Percentiles rank a stretch among this genome's conserved stretches.
These are phyloP conservation scores for Aspergillus intermedius DNA, from an alignment of 2,329 filamentous ascomycete species.

Conservation along the genomic window DNA sequence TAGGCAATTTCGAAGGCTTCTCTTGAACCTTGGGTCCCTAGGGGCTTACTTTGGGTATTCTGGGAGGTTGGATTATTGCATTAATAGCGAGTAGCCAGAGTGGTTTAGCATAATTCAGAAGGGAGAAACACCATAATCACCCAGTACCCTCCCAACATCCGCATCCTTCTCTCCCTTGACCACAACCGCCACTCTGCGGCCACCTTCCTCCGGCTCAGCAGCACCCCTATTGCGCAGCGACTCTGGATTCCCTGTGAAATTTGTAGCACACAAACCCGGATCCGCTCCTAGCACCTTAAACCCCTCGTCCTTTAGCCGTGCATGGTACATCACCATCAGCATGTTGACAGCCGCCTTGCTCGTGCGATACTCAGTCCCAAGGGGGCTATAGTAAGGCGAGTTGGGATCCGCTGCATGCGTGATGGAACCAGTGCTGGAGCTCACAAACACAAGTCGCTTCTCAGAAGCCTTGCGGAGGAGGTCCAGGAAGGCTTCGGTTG, in stretches of 20 bases:
- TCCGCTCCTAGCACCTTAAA: slow-evolving; percentile 45
- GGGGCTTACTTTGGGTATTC: not conserved
- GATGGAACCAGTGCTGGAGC: not conserved
- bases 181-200: slow-evolving; percentile 5
- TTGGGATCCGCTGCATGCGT: not conserved
- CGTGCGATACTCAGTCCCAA: not conserved
- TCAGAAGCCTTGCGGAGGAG: not conserved
- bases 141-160: slow-evolving; percentile 30
- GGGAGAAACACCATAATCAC: slow-evolving; percentile 7
- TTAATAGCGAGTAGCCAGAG: too few relatives aligned
- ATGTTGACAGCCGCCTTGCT: not conserved
- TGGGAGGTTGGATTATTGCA: too few relatives aligned
- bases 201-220: slow-evolving; percentile 11
- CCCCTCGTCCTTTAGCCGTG: slow-evolving; percentile 33
- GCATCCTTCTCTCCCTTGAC: slow-evolving; percentile 30
- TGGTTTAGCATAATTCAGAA: not conserved
- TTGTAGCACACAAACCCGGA: slow-evolving; percentile 44
- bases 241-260: slow-evolving; percentile 8
- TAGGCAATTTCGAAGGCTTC: not conserved
- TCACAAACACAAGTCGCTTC: not conserved
- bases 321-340: slow-evolving; percentile 21
- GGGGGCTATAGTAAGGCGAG: not conserved
- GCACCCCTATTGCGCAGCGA: slow-evolving; percentile 9
- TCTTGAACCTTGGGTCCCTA: not conserved
- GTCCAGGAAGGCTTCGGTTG: not conserved